Conservation (phyloP, 2,329 filamentous ascomycete genomes). For the Penicillium frequentans region DNA sequence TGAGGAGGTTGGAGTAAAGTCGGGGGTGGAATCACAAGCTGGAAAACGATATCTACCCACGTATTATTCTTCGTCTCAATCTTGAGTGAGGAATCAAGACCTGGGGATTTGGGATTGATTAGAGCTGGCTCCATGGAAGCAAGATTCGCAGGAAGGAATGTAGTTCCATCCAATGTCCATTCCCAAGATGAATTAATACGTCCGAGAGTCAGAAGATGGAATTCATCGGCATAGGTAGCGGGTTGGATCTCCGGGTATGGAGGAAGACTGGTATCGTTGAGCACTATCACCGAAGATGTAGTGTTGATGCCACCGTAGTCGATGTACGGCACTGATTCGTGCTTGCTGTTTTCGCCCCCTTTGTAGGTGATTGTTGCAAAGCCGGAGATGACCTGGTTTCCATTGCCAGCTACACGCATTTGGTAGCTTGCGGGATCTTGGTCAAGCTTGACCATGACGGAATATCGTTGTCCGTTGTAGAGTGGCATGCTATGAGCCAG, state of each 20-base stretch:
- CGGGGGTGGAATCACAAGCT: slow-evolving; percentile 42
- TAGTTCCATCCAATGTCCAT: slow-evolving; percentile 14
- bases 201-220: slow-evolving; percentile 9
- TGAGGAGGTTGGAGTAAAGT: slow-evolving; percentile 53
- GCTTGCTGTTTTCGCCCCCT: slow-evolving; percentile 37
- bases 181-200: slow-evolving; percentile 12
- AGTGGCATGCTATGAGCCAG: slow-evolving; percentile 28
- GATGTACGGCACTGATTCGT: slow-evolving; percentile 19
- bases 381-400: slow-evolving; percentile 56
- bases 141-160: slow-evolving; percentile 9
- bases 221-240: slow-evolving; percentile 3
- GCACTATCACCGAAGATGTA: slow-evolving; percentile 7
- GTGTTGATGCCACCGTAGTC: slow-evolving; percentile 18
- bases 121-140: slow-evolving; percentile 8
- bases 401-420: slow-evolving; percentile 24
- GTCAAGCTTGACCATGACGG: slow-evolving; percentile 32
- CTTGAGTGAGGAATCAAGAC: slow-evolving; percentile 35
- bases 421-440: slow-evolving; percentile 8
- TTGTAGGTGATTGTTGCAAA: slow-evolving; percentile 49
- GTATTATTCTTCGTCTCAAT: slow-evolving; percentile 49
- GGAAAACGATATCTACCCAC: slow-evolving; percentile 53
- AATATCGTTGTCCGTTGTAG: slow-evolving; percentile 35
- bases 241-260: slow-evolving; percentile 13
- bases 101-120: slow-evolving; percentile 6
- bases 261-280: slow-evolving; percentile 8